Conservation (phyloP, 495 filamentous ascomycete genomes). For the Lophium mytilinum region DNA sequence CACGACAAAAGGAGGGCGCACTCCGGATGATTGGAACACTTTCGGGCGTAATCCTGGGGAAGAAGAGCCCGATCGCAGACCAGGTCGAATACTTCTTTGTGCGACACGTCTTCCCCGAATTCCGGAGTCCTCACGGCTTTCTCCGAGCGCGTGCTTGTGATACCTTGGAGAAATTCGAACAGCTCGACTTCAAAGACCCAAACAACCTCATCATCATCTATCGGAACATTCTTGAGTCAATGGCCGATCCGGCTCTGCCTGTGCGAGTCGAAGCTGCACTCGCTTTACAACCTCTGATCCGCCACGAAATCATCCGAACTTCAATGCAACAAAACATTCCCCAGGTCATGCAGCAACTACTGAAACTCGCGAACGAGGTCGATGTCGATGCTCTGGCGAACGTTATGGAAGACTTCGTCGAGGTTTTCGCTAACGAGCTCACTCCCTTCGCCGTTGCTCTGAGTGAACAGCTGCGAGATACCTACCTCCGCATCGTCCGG, state of each 20-base stretch:
- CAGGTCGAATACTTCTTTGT: conserved; percentile 99
- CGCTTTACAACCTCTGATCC: conserved; percentile 87
- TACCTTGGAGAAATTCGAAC: conserved; percentile 94
- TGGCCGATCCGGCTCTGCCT: conserved; percentile 85
- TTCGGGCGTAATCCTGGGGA: conserved; percentile 85
- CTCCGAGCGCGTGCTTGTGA: conserved; percentile 92
- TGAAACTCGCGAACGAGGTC: conserved; percentile 92
- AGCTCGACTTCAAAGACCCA: conserved; percentile 89
- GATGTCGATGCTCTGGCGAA: conserved; percentile 93
- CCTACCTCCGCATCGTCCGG: conserved; percentile 86
- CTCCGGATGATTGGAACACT: conserved; percentile 95
- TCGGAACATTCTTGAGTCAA: conserved; percentile 90
- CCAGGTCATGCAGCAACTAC: conserved; percentile 98
- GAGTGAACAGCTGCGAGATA: conserved; percentile 92
- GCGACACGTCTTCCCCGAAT: conserved; percentile 96
- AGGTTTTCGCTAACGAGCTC: conserved; percentile 90
- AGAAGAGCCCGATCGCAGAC: conserved; percentile 95
- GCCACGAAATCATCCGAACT: conserved; percentile 85
- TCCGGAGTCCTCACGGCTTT: conserved; percentile 86
- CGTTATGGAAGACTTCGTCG: conserved; percentile 99
- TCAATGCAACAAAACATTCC: conserved; percentile 97
- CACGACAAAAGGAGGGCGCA: conserved; percentile 92
- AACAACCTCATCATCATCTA: conserved; percentile 94
- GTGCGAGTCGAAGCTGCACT: conserved; percentile 92
- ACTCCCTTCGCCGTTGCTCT: conserved; percentile 97